Evolutionary conservation across 139 green algal genomes (phyloP).

Genomic region (Microglena sp.): DNA sequence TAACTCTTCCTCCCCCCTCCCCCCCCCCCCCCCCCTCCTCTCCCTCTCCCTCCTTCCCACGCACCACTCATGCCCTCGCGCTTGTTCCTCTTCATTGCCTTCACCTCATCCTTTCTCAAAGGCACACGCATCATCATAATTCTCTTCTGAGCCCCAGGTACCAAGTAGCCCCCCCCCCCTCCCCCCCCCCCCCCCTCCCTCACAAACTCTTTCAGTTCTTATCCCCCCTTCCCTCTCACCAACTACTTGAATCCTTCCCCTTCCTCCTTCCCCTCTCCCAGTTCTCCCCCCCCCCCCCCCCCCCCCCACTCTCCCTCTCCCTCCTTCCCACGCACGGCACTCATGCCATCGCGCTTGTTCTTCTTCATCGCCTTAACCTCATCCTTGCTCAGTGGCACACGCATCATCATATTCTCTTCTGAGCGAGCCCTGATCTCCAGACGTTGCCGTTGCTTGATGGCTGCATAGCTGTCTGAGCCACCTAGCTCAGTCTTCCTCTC

Average conservation of each 20-base stretch:
- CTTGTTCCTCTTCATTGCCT: slow-evolving; percentile 50
- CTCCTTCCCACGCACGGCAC: too few species aligned
- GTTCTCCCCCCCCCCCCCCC: too few species aligned
- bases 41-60: slow-evolving; percentile 1
- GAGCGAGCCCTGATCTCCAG: slow-evolving; percentile 60
- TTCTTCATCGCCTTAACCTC: slow-evolving; percentile 70
- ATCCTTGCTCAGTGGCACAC: slow-evolving; percentile 69
- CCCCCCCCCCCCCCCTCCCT: neutral
- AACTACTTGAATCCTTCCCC: neutral
- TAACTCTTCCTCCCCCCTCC: slow-evolving; percentile 1
- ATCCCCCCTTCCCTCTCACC: neutral
- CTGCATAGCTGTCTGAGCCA: slow-evolving; percentile 23
- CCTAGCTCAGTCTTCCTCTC: slow-evolving; percentile 46
- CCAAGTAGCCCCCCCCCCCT: slow-evolving; percentile 10
- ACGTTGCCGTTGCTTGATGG: slow-evolving; percentile 12
- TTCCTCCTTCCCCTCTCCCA: too few species aligned
- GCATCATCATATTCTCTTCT: slow-evolving; percentile 87
- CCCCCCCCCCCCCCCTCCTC: neutral
- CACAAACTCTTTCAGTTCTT: too few species aligned
- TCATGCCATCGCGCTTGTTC: slow-evolving; percentile 14
- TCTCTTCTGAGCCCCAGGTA: neutral
- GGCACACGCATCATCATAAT: slow-evolving; percentile 80
- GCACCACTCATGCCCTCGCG: slow-evolving; percentile 11
- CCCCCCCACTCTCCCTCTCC: too few species aligned
- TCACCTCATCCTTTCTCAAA: slow-evolving; percentile 69